Percentiles rank a stretch among this genome's conserved stretches.
These are phyloP conservation scores for Pyrus bretschneideri DNA, from an alignment of 306 rosid genomes.

Conservation along the genomic window DNA sequence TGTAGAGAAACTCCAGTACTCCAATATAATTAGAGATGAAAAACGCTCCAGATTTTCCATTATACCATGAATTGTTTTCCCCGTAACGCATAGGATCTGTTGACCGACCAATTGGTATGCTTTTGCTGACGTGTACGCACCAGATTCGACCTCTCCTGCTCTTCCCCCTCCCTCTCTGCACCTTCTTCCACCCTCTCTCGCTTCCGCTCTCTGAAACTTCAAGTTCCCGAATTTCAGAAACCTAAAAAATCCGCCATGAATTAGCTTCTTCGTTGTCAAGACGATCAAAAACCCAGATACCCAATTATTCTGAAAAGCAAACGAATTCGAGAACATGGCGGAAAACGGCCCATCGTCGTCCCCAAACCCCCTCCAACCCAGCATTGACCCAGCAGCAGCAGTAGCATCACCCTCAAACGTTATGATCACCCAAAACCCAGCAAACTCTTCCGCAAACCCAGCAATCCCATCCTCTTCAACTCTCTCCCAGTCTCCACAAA, in stretches of 20 bases:
- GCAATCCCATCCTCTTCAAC: conserved; percentile 39
- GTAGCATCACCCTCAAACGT: conserved; percentile 9
- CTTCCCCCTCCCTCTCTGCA: not conserved
- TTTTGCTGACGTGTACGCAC: conserved; percentile 29
- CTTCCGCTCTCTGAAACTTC: conserved; percentile 3
- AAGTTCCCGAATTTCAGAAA: not conserved
- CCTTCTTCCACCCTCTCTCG: not conserved
- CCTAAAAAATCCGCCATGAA: conserved; percentile 7
- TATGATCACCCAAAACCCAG: conserved; percentile 31
- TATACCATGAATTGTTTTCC: not conserved
- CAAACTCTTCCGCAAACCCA: conserved; percentile 29
- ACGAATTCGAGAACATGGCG: conserved; percentile 28
- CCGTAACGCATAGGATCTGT: not conserved
- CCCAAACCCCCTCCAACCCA: conserved; percentile 32
- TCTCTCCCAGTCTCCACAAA: conserved; percentile 51
- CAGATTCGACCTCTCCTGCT: conserved; percentile 26
- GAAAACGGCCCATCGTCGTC: conserved; percentile 36
- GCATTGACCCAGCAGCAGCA: conserved; percentile 25
- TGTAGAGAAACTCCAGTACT: not conserved
- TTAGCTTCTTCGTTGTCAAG: not conserved
- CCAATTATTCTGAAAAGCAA: not conserved
- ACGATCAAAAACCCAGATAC: not conserved
- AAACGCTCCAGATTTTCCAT: conserved; percentile 7
- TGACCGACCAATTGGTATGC: not conserved
- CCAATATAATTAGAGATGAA: not conserved